These are phyloP conservation scores for Baudoinia panamericana DNA, from an alignment of 495 filamentous ascomycete species.

Conservation along the genomic window DNA sequence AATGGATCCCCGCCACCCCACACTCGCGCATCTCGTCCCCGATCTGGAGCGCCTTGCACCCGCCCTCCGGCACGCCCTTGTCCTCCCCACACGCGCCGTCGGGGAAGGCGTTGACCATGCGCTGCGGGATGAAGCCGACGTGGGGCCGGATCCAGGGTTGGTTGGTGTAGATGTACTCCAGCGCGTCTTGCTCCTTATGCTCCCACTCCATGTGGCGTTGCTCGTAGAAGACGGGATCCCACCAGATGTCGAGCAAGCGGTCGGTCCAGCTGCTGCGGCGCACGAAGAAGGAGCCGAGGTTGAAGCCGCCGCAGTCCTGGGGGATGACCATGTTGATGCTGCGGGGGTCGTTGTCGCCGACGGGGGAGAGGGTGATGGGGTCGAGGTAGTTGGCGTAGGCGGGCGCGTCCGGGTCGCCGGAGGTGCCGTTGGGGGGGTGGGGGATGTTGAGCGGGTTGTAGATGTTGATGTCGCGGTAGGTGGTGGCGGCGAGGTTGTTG, in stretches of 20 bases:
- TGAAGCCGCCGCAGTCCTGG: constrained; percentile 94
- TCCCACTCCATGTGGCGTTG: constrained; percentile 99
- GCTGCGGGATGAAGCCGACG: constrained; percentile 80
- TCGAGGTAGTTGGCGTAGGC: constrained; percentile 50
- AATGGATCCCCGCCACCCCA: constrained; percentile 71
- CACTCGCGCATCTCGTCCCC: constrained; percentile 38
- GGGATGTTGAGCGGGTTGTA: constrained; percentile 93
- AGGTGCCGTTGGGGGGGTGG: constrained; percentile 52
- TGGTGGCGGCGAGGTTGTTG: constrained; percentile 55
- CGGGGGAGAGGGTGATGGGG: constrained; percentile 48
- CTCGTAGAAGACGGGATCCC: constrained; percentile 96
- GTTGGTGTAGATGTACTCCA: constrained; percentile 81
- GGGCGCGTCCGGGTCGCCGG: constrained; percentile 20
- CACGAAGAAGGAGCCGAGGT: constrained; percentile 90
- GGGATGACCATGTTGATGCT: constrained; percentile 81
- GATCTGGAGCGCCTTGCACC: constrained; percentile 31
- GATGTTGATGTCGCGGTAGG: constrained; percentile 91
- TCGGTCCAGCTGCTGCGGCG: constrained; percentile 77
- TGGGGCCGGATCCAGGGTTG: constrained; percentile 89
- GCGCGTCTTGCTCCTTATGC: constrained; percentile 92
- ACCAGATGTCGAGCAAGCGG: constrained; percentile 89
- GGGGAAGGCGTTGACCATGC: constrained; percentile 89
- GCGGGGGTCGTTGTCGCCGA: constrained; percentile 56
- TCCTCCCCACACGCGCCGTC: constrained; percentile 76
- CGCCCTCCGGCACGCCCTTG: constrained; percentile 13